phyloP scores from a whole-genome alignment of 208 protist species.

The Leishmania turanica region DNA sequence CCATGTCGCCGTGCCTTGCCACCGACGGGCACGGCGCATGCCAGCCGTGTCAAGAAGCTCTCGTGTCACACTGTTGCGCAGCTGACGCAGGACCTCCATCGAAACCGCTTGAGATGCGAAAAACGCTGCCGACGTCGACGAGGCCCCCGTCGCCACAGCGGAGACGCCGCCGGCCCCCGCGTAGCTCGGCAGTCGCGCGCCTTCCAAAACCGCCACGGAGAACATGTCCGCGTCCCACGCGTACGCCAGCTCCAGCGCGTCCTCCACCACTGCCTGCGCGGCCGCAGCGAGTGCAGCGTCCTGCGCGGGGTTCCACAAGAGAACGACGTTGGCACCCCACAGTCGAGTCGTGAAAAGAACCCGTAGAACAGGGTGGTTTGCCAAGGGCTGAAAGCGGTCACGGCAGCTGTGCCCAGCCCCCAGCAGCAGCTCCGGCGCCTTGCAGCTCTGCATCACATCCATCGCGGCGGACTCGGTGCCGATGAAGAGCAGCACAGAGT shows the following conservation, averaged over 20 bases:
- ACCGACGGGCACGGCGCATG: constrained; percentile 30
- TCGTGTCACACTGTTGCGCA: constrained; percentile 52
- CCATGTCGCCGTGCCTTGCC: constrained; percentile 47
- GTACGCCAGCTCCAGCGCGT: constrained; percentile 67
- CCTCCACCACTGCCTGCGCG: constrained; percentile 41
- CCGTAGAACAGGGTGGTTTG: constrained; percentile 38
- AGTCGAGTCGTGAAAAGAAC: constrained; percentile 64
- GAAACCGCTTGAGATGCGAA: constrained; percentile 31
- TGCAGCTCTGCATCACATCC: constrained; percentile 37
- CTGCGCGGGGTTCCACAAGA: constrained; percentile 6
- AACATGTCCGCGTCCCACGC: constrained; percentile 85
- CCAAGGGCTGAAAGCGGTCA: constrained; percentile 45
- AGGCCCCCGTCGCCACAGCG: constrained; percentile 4
- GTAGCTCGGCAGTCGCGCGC: constrained; percentile 8
- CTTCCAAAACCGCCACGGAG: constrained; percentile 62
- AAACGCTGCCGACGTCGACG: constrained; percentile 13
- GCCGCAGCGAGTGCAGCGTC: neutral
- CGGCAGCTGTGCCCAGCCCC: constrained; percentile 15
- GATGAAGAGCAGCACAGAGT: constrained; percentile 76
- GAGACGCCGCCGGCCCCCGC: neutral
- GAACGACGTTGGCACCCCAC: constrained; percentile 59
- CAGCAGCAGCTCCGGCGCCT: constrained; percentile 54
- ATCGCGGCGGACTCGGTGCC: constrained; percentile 46
- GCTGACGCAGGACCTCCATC: constrained; percentile 61
- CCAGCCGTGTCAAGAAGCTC: constrained; percentile 49